Conservation (phyloP, 2,329 filamentous ascomycete genomes). For the Penicillium occitanis region DNA sequence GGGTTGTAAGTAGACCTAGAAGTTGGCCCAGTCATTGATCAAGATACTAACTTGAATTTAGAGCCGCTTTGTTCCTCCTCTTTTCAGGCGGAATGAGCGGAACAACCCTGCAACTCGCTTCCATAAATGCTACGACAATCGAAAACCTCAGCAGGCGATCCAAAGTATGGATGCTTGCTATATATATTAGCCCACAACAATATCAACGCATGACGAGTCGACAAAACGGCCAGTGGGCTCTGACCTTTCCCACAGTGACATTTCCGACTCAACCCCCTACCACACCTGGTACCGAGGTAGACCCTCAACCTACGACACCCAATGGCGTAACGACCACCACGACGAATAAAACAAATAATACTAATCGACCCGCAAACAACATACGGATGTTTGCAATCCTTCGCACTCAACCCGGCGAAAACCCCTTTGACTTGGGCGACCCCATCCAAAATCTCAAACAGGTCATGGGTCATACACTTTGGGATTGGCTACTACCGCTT, state of each 20-base stretch:
- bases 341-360: conserved; percentile 28
- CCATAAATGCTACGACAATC: conserved; percentile 78
- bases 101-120: conserved; percentile 68
- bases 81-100: conserved; percentile 76
- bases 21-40: conserved; percentile 21
- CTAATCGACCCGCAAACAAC: conserved; percentile 46
- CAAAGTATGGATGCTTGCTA: conserved; percentile 70
- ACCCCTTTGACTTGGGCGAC: conserved; percentile 77
- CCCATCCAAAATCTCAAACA: conserved; percentile 68
- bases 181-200: conserved; percentile 52
- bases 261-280: conserved; percentile 37
- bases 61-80: conserved; percentile 70
- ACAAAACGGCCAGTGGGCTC: conserved; percentile 35
- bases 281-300: not conserved
- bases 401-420: conserved; percentile 69
- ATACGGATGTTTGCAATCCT: conserved; percentile 76
- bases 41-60: conserved; percentile 25
- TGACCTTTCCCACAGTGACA: conserved; percentile 41
- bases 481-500: conserved; percentile 81
- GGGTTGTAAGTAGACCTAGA: conserved; percentile 52
- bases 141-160: conserved; percentile 67
- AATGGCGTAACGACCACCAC: conserved; percentile 9
- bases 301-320: not conserved
- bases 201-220: conserved; percentile 29
- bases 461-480: conserved; percentile 69